Evolutionary conservation across 169 alveolate species (phyloP).

Genomic region (Cyclospora cayetanensis): DNA sequence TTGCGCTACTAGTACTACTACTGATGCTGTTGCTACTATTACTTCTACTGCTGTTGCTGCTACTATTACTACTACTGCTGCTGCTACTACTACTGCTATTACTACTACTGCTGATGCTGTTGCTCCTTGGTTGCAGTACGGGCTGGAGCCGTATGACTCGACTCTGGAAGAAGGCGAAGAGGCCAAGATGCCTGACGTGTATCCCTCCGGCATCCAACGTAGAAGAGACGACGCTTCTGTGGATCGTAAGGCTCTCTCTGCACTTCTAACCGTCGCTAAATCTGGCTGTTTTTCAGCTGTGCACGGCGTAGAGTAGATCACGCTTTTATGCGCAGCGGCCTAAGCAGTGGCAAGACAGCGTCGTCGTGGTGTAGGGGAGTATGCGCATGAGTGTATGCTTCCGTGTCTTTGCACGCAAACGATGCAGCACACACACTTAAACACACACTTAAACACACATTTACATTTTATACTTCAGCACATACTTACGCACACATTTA

Average conservation of each 20-base stretch:
- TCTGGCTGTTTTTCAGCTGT: not conserved
- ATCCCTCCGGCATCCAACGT: not conserved
- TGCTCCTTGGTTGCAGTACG: no score
- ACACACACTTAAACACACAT: no score
- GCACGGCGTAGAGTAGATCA: not conserved
- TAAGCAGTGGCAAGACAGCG: not conserved
- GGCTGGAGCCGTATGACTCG: conserved; percentile 27
- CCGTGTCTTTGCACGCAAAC: no score
- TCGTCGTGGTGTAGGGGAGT: not conserved
- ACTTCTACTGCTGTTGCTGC: no score
- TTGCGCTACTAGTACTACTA: no score
- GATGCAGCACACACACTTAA: no score
- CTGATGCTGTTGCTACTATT: no score
- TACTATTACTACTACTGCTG: no score
- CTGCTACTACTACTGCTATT: no score
- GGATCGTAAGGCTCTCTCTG: not conserved
- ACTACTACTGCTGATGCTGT: no score
- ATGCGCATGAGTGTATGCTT: not conserved
- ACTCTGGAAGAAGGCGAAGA: conserved; percentile 32
- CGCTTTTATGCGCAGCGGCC: not conserved
- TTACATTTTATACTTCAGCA: no score
- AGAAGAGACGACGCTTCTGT: not conserved
- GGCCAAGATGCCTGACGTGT: not conserved
- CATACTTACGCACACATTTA: no score
- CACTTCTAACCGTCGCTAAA: not conserved